A percentile compares a stretch with the other conserved stretches of the same genome.
Evolutionary conservation across 306 rosid species (phyloP).

Genomic region (Pyrus communis): DNA sequence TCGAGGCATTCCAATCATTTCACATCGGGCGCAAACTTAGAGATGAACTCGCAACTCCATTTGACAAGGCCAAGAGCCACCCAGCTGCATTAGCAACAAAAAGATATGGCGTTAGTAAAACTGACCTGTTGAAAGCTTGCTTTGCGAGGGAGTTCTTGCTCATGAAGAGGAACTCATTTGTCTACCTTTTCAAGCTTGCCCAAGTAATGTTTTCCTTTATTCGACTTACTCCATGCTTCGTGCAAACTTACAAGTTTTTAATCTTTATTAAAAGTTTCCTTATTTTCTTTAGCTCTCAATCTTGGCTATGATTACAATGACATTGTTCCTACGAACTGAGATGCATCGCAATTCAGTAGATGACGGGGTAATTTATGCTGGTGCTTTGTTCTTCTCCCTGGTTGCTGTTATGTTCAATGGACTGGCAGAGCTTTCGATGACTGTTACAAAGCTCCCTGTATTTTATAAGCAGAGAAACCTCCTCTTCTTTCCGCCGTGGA

Average conservation of each 20-base stretch:
- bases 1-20: slow-evolving; percentile 28
- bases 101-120: slow-evolving; percentile 28
- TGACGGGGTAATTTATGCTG: slow-evolving; percentile 39
- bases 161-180: slow-evolving; percentile 53
- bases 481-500: slow-evolving; percentile 58
- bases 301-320: slow-evolving; percentile 33
- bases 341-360: slow-evolving; percentile 35
- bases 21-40: slow-evolving; percentile 29
- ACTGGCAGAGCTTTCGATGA: slow-evolving; percentile 48
- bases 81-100: slow-evolving; percentile 37
- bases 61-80: slow-evolving; percentile 50
- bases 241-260: background rate
- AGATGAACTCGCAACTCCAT: slow-evolving; percentile 29
- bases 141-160: slow-evolving; percentile 52
- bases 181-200: slow-evolving; percentile 28
- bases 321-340: slow-evolving; percentile 36
- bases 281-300: slow-evolving; percentile 22
- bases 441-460: slow-evolving; percentile 45
- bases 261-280: background rate
- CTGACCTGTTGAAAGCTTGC: slow-evolving; percentile 47
- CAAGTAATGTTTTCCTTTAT: slow-evolving; percentile 28
- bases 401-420: slow-evolving; percentile 52
- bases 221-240: background rate
- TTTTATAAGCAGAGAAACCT: slow-evolving; percentile 55
- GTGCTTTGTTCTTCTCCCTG: slow-evolving; percentile 42